Evolutionary conservation across 352 stramenopile species (phyloP).

Genomic region (Globisporangium splendens): DNA sequence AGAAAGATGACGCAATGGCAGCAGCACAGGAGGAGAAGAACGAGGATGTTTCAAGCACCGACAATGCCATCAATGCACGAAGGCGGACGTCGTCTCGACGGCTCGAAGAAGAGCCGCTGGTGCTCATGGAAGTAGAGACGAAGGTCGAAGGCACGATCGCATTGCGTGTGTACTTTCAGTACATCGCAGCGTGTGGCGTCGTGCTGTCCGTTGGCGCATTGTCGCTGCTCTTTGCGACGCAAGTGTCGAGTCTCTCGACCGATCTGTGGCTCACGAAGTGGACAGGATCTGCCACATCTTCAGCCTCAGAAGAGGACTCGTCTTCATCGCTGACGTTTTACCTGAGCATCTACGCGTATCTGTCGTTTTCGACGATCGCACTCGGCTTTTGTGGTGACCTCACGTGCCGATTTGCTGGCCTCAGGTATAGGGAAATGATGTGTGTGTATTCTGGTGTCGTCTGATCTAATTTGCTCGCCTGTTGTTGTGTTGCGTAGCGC

Average conservation of each 20-base stretch:
- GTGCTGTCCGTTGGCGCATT: slow-evolving; percentile 31
- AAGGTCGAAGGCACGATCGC: slow-evolving; percentile 39
- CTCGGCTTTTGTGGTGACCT: slow-evolving; percentile 52
- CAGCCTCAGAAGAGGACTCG: neutral
- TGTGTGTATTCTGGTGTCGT: neutral
- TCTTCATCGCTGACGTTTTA: slow-evolving; percentile 34
- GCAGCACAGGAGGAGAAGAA: too few relatives aligned
- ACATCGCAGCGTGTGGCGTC: slow-evolving; percentile 44
- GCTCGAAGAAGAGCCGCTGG: slow-evolving; percentile 1
- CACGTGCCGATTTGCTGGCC: slow-evolving; percentile 37
- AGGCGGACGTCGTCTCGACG: neutral
- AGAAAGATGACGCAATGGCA: too few relatives aligned
- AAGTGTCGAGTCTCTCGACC: slow-evolving; percentile 50
- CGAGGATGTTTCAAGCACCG: too few relatives aligned
- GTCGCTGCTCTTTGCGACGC: slow-evolving; percentile 33
- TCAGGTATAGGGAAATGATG: slow-evolving; percentile 30
- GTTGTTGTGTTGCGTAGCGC: slow-evolving; percentile 26
- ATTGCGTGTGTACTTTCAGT: slow-evolving; percentile 35
- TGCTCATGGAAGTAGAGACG: slow-evolving; percentile 46
- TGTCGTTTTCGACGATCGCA: slow-evolving; percentile 46
- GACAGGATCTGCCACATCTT: slow-evolving; percentile 25
- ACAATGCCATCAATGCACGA: too few relatives aligned
- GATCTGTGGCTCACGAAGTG: slow-evolving; percentile 70
- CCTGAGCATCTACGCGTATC: slow-evolving; percentile 51
- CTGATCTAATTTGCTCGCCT: slow-evolving; percentile 6